phyloP scores from a whole-genome alignment of 228 moss, liverwort and hornwort genomes.

The Sphagnum magellanicum region DNA sequence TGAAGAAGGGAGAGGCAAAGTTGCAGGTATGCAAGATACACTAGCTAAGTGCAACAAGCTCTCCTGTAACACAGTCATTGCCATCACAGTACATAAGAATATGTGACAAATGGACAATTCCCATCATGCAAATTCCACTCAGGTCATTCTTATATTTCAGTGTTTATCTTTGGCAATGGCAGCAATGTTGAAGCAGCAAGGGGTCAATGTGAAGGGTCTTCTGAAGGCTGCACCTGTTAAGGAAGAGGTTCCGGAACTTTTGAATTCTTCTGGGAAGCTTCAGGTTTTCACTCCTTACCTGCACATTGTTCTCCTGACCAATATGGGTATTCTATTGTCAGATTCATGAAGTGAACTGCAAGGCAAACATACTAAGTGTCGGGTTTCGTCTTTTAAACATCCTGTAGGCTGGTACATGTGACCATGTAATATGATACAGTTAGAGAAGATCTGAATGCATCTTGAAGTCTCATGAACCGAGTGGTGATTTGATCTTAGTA shows the following conservation, averaged over 20 bases:
- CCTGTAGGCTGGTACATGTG: not conserved
- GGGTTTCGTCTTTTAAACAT: not conserved
- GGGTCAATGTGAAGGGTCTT: constrained; percentile 82
- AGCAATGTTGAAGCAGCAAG: constrained; percentile 96
- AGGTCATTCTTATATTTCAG: not conserved
- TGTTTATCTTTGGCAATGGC: constrained; percentile 7
- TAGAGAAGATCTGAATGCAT: not conserved
- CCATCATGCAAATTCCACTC: not conserved
- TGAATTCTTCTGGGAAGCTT: constrained; percentile 63
- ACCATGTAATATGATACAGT: not conserved
- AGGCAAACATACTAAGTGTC: not conserved
- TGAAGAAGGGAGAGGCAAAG: constrained; percentile 97
- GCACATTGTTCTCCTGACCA: not conserved
- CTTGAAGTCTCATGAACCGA: not conserved
- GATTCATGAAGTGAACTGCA: not conserved
- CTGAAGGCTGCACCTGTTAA: constrained; percentile 60
- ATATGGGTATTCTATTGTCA: not conserved
- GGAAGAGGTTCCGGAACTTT: constrained; percentile 57
- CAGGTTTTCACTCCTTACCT: constrained; percentile 45
- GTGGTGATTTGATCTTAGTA: not conserved
- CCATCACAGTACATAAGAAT: not conserved
- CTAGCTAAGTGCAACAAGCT: not conserved
- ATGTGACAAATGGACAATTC: not conserved
- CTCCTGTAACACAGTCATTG: not conserved
- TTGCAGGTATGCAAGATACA: constrained; percentile 57